Percentiles rank a stretch among this genome's conserved stretches.
Evolutionary conservation across 2,329 filamentous ascomycete genomes (phyloP).

Genomic region (Hymenoscyphus albidus): DNA sequence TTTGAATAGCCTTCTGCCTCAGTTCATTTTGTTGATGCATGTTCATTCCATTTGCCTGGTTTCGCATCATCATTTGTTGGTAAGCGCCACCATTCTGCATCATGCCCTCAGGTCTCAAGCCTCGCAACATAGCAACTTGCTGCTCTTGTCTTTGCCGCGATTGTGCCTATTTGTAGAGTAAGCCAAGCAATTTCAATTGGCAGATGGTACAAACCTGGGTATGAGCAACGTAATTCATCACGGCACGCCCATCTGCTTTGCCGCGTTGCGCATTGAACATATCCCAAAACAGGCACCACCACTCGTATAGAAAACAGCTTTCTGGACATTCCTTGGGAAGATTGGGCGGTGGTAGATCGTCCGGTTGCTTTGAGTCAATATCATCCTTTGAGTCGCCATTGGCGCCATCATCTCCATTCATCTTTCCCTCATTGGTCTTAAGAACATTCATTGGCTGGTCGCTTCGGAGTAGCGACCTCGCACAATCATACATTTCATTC

Average conservation of each 20-base stretch:
- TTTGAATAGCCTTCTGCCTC: conserved; percentile 72
- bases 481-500: conserved; percentile 78
- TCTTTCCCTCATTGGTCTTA: conserved; percentile 70
- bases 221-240: conserved; percentile 74
- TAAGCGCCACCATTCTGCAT: conserved; percentile 48
- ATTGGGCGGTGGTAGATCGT: conserved; percentile 74
- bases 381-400: conserved; percentile 81
- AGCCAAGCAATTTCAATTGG: conserved; percentile 6
- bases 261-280: conserved; percentile 81
- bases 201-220: conserved; percentile 64
- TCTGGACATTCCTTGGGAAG: conserved; percentile 62
- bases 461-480: conserved; percentile 66
- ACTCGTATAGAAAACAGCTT: conserved; percentile 89
- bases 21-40: conserved; percentile 55
- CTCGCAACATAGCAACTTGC: conserved; percentile 73
- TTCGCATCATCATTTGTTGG: conserved; percentile 67
- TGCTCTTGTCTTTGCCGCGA: conserved; percentile 70
- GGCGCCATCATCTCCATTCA: conserved; percentile 70
- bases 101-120: conserved; percentile 59
- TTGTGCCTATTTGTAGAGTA: conserved; percentile 50
- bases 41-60: conserved; percentile 54
- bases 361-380: conserved; percentile 67
- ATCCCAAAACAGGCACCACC: conserved; percentile 98
- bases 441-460: conserved; percentile 62
- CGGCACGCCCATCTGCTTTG: conserved; percentile 57